Conservation (phyloP, 176 grass and related monocot species). For the Triticum timopheevii region DNA sequence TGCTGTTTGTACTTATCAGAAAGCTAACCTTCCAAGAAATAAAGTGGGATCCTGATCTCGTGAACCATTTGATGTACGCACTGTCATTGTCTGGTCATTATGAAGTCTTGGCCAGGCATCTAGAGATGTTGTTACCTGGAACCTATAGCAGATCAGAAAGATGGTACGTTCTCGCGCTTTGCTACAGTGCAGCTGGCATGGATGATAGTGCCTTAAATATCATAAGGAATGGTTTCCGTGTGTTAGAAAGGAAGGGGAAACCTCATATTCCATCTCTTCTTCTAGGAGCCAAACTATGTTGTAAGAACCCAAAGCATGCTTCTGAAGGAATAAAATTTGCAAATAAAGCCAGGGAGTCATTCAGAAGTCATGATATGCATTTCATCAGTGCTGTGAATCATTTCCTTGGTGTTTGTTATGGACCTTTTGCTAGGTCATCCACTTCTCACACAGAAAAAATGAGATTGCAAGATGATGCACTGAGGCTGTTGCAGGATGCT, state of each 20-base stretch:
- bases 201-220: conserved; percentile 89
- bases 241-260: conserved; percentile 75
- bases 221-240: conserved; percentile 61
- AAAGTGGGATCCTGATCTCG: conserved; percentile 81
- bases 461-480: conserved; percentile 61
- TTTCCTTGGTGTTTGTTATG: conserved; percentile 85
- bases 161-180: conserved; percentile 95
- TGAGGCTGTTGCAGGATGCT: conserved; percentile 61
- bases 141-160: conserved; percentile 78
- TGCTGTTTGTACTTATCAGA: conserved; percentile 75
- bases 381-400: conserved; percentile 64
- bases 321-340: conserved; percentile 84
- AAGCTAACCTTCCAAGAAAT: conserved; percentile 75
- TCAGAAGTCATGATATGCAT: conserved; percentile 58
- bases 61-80: conserved; percentile 84
- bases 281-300: conserved; percentile 91
- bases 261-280: conserved; percentile 86
- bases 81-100: conserved; percentile 80
- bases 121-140: conserved; percentile 87
- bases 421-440: conserved; percentile 69
- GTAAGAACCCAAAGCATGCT: conserved; percentile 66
- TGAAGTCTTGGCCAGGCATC: conserved; percentile 71
- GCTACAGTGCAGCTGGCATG: conserved; percentile 71
- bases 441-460: conserved; percentile 63
- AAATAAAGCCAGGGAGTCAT: conserved; percentile 62